Evolutionary conservation across 2,329 filamentous ascomycete genomes (phyloP).

Genomic region (Microcyclosporella mali): DNA sequence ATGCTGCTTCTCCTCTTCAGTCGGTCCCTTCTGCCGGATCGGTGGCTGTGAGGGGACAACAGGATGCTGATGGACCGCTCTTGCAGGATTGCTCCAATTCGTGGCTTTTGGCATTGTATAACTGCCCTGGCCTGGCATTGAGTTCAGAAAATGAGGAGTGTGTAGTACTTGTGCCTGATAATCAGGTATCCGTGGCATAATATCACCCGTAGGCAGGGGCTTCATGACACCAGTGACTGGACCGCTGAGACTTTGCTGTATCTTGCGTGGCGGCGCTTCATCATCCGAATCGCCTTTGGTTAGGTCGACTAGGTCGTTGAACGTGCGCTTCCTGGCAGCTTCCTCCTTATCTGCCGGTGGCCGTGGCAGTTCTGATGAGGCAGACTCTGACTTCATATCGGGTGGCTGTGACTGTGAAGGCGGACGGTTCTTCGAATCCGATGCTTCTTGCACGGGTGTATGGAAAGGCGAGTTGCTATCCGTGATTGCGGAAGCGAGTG

Average conservation of each 20-base stretch:
- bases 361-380: conserved; percentile 17
- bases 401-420: conserved; percentile 7
- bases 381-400: conserved; percentile 17
- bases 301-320: conserved; percentile 51
- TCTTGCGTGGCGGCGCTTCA: conserved; percentile 39
- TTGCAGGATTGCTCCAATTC: too few species aligned
- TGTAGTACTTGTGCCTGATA: conserved; percentile 6
- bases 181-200: conserved; percentile 13
- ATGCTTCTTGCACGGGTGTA: conserved; percentile 1
- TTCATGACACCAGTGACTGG: conserved; percentile 5
- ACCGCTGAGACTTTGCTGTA: conserved; percentile 23
- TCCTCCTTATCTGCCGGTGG: conserved; percentile 47
- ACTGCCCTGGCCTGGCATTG: too few species aligned
- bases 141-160: too few species aligned
- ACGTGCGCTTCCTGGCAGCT: conserved; percentile 49
- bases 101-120: not conserved
- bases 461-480: not conserved
- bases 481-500: conserved; percentile 9
- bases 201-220: conserved; percentile 5
- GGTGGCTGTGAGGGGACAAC: conserved; percentile 4
- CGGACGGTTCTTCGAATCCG: not conserved
- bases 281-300: conserved; percentile 40
- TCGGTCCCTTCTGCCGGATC: conserved; percentile 21
- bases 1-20: conserved; percentile 24
- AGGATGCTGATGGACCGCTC: not conserved